Conservation (phyloP, 2,329 filamentous ascomycete species). For the Intubia oerlemansii region DNA sequence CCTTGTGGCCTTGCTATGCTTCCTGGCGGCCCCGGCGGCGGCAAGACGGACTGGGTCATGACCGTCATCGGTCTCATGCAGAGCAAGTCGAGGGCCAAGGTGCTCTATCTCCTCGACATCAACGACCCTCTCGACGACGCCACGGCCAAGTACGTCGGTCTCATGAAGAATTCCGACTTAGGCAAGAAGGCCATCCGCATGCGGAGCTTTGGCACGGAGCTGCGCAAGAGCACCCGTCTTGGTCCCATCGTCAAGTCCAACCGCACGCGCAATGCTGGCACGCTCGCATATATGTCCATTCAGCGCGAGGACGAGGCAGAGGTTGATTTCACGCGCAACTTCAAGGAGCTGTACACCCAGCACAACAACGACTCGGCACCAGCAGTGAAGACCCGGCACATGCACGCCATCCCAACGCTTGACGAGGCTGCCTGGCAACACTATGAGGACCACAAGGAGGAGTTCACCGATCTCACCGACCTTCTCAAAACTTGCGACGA, state of each 20-base stretch:
- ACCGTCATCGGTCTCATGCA: conserved; percentile 16
- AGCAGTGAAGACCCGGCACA: conserved; percentile 8
- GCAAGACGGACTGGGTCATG: conserved; percentile 26
- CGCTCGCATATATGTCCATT: too few species aligned
- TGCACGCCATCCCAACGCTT: conserved; percentile 14
- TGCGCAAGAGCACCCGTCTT: conserved; percentile 4
- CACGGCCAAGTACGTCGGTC: conserved; percentile 18
- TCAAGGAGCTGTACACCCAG: conserved; percentile 14
- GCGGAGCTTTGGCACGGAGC: conserved; percentile 8
- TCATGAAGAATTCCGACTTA: conserved; percentile 16
- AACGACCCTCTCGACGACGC: conserved; percentile 25
- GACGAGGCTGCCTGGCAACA: conserved; percentile 22
- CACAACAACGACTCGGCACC: background rate
- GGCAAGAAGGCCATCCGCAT: conserved; percentile 9
- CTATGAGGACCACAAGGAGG: conserved; percentile 13
- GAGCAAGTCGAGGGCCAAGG: conserved; percentile 11
- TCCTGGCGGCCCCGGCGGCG: conserved; percentile 24
- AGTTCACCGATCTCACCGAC: conserved; percentile 15
- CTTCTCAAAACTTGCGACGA: conserved; percentile 14
- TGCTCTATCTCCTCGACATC: conserved; percentile 25
- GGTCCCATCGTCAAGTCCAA: background rate
- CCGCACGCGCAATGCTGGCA: too few species aligned
- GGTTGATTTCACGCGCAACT: conserved; percentile 12
- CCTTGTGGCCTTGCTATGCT: conserved; percentile 22
- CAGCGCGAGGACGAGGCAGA: conserved; percentile 3